Evolutionary conservation across 2,329 filamentous ascomycete genomes (phyloP), one percentile per base, ranked within the genome.

Genomic region (Xylariales sp.): DNA sequence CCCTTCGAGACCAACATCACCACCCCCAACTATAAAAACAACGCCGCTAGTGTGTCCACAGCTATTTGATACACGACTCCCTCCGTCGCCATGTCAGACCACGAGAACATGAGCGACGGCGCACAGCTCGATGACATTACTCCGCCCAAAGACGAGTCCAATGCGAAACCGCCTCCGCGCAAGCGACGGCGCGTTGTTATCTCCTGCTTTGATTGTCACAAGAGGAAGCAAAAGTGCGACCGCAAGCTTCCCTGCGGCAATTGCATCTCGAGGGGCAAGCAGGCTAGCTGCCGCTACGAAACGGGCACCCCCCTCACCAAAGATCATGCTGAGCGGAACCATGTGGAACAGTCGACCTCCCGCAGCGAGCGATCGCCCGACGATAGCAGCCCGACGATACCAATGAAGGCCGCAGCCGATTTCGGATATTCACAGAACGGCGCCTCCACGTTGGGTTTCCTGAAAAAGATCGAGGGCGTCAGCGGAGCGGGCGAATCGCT

Each of bases 201-300:
- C 40, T 81, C 76, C 6, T 83, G 78, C 48, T 77, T 71, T 10
- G 78, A 83, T 52, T 83, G 78, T 47, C 78, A 82, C 56, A 66
- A 78, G 43, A 67, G 78, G 42, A 83, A 83, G 52, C 76, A 80
- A 52, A 78, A 78, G 70, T 82, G 78, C 55, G 76, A 82, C 52
- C 70, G 78, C 41, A 67, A 72, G 42, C 62, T 72, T 42, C 78
- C 78, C 3, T 81, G 78, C 54, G 68, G 70, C 32, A 80, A 80
- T 52, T 82, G 78, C 56, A 62, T 69, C 21, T 69, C 71, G 37
- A 67, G 78, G 36, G 74, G 72, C 48, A 80, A 77, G 53, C 66
- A 73, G 45, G 59, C 65, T 3, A 59, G 64, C n/a, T 82, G 78
- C 50, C 63, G 63, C 16, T 82, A 81, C 52, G 76, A 81, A 55